phyloP scores from a whole-genome alignment of 2,329 filamentous ascomycete species.

The Cryoendolithus antarcticus region DNA sequence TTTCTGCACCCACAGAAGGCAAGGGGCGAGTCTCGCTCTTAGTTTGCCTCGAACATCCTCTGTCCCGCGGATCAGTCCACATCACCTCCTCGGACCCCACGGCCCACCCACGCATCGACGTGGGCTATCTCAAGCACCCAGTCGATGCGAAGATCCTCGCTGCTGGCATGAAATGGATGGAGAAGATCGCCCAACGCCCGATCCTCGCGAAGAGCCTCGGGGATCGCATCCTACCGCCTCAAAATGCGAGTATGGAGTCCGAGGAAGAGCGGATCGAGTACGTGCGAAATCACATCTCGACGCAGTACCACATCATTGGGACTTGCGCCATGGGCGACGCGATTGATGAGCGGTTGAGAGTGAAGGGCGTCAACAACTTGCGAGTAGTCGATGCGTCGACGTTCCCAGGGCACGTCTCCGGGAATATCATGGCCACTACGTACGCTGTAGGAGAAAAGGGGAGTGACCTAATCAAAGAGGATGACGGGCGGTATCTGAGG shows the following conservation, averaged over 20 bases:
- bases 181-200: constrained; percentile 32
- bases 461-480: constrained; percentile 23
- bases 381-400: constrained; percentile 27
- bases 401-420: constrained; percentile 20
- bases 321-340: constrained; percentile 25
- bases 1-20: constrained; percentile 19
- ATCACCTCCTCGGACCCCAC: constrained; percentile 11
- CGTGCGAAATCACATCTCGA: constrained; percentile 8
- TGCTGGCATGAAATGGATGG: constrained; percentile 25
- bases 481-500: constrained; percentile 14
- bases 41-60: constrained; percentile 22
- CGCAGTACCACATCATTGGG: constrained; percentile 28
- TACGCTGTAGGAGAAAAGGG: constrained; percentile 23
- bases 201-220: constrained; percentile 31
- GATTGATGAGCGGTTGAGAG: constrained; percentile 25
- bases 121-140: constrained; percentile 27
- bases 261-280: constrained; percentile 14
- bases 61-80: constrained; percentile 18
- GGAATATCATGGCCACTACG: constrained; percentile 18
- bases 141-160: constrained; percentile 30
- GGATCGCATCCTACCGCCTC: constrained; percentile 23
- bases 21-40: constrained; percentile 20
- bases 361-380: constrained; percentile 25
- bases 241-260: constrained; percentile 8
- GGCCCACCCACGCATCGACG: constrained; percentile 13